Percentiles rank a stretch among this genome's conserved stretches.
These are phyloP conservation scores for Globomyces pollinis-pini DNA, from an alignment of 192 early-diverging fungal genomes.

Conservation along the genomic window DNA sequence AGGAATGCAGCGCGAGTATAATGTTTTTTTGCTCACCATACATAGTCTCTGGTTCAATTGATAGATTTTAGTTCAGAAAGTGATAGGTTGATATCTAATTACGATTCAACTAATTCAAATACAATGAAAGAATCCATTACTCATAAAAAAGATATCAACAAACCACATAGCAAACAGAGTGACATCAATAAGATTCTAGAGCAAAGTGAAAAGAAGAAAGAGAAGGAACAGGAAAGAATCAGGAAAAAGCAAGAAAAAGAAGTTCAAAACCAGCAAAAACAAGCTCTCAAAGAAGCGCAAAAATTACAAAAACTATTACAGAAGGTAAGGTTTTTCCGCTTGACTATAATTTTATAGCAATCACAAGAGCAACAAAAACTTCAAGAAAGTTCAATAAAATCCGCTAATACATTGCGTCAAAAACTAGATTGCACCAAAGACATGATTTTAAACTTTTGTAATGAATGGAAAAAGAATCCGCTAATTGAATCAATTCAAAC, in stretches of 20 bases:
- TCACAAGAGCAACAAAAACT: neutral
- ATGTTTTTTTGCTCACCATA: neutral
- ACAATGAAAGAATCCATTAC: no score
- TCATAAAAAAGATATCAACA: neutral
- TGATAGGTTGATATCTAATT: neutral
- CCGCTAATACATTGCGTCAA: neutral
- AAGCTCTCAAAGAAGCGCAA: no score
- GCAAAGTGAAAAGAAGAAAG: neutral
- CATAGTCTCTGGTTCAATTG: neutral
- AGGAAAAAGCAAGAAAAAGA: constrained; percentile 1
- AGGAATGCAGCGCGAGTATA: no score
- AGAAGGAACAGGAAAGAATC: neutral
- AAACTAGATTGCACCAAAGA: constrained; percentile 20
- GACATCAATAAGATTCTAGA: neutral
- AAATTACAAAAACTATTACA: no score
- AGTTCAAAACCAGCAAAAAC: neutral
- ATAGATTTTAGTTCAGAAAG: neutral
- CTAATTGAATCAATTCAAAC: constrained; percentile 1
- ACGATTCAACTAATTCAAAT: neutral
- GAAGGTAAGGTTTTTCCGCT: no score
- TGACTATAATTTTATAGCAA: neutral
- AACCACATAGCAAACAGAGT: neutral
- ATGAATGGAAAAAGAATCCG: neutral
- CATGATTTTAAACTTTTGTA: constrained; percentile 18
- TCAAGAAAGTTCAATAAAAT: neutral